Conservation (phyloP, 495 filamentous ascomycete species). For the Podospora tetraspora region DNA sequence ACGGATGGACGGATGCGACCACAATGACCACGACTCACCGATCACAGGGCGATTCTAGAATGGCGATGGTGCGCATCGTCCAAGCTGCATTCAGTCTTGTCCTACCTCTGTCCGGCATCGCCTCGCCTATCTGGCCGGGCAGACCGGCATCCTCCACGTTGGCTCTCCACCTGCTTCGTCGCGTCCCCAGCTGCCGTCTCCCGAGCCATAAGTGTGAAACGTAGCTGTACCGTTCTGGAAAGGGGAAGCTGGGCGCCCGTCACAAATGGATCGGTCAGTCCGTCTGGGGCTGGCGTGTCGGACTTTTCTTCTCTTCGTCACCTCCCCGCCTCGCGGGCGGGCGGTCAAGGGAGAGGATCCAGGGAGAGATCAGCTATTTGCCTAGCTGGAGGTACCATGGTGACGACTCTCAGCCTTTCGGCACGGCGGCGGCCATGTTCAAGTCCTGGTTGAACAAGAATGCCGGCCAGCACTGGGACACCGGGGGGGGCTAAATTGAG, state of each 20-base stretch:
- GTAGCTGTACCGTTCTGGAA: conserved; percentile 6
- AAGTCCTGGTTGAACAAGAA: neutral
- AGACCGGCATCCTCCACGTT: neutral
- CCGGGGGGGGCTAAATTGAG: conserved; percentile 15
- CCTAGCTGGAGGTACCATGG: neutral
- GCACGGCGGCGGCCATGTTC: neutral
- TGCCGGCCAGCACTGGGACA: conserved; percentile 12
- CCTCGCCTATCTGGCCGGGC: conserved; percentile 7
- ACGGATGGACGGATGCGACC: neutral
- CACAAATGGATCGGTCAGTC: conserved; percentile 5
- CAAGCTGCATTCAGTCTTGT: neutral
- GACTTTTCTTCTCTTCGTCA: neutral
- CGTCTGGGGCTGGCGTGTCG: neutral
- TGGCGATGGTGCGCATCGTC: neutral
- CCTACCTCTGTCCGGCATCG: conserved; percentile 2
- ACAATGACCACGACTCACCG: neutral
- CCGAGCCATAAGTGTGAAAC: conserved; percentile 21
- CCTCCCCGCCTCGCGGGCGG: neutral
- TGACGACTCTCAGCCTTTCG: neutral
- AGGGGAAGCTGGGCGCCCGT: neutral
- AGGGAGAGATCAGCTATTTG: conserved; percentile 6
- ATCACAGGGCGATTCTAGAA: neutral
- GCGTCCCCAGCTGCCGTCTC: conserved; percentile 14
- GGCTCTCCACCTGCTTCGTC: conserved; percentile 13
- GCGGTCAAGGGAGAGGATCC: neutral